Evolutionary conservation across 139 green algal species (phyloP).

Genomic region (Nannochloris sp.): DNA sequence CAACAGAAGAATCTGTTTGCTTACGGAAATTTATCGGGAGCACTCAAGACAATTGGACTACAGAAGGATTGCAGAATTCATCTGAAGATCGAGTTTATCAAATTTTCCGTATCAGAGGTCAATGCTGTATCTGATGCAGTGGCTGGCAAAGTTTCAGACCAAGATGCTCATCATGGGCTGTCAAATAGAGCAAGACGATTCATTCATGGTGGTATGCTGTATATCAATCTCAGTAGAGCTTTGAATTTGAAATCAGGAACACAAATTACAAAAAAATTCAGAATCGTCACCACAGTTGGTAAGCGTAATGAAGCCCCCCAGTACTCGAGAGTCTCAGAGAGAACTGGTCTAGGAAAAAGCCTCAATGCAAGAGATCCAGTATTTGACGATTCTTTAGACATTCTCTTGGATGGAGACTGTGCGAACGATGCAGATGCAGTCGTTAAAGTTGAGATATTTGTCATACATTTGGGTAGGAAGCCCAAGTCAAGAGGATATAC

Average conservation of each 20-base stretch:
- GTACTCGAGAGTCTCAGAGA: conserved; percentile 8
- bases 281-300: not conserved
- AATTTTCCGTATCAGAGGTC: conserved; percentile 2
- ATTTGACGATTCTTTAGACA: conserved; percentile 25
- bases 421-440: not conserved
- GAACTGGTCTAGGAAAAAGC: conserved; percentile 1
- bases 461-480: not conserved
- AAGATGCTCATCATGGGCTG: not conserved
- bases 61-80: no score
- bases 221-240: conserved; percentile 13
- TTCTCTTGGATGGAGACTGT: conserved; percentile 16
- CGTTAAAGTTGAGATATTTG: conserved; percentile 17
- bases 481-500: conserved; percentile 9
- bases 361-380: conserved; percentile 15
- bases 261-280: conserved; percentile 1
- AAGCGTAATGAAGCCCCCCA: not conserved
- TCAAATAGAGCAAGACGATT: not conserved
- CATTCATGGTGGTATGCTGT: conserved; percentile 20
- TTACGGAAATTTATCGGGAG: no score
- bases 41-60: no score
- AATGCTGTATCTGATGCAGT: not conserved
- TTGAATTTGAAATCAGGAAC: conserved; percentile 2
- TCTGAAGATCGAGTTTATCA: conserved; percentile 3
- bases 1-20: no score
- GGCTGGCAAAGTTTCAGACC: not conserved